Conservation (phyloP, 2,329 filamentous ascomycete genomes). For the Penicillium nordicum region DNA sequence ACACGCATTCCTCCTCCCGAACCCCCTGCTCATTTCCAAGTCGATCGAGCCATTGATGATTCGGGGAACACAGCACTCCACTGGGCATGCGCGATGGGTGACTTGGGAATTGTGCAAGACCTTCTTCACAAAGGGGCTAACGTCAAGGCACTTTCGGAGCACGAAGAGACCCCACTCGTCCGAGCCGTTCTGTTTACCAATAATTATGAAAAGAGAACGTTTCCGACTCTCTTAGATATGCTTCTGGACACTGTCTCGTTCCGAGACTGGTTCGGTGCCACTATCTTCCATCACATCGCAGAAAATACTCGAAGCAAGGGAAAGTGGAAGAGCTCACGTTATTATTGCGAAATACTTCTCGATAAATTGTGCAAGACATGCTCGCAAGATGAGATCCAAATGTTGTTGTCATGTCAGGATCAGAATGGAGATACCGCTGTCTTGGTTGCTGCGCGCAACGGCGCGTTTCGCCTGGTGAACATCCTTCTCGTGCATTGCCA, state of each 20-base stretch:
- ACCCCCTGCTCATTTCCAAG: conserved; percentile 80
- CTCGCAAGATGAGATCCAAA: conserved; percentile 71
- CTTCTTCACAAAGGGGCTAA: conserved; percentile 77
- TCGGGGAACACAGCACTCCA: conserved; percentile 91
- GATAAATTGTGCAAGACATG: conserved; percentile 79
- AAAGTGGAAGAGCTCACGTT: conserved; percentile 83
- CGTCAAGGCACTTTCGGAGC: conserved; percentile 64
- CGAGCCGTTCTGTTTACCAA: conserved; percentile 94
- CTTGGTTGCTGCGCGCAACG: conserved; percentile 79
- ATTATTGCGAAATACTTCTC: conserved; percentile 88
- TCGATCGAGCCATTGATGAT: conserved; percentile 89
- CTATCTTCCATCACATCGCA: conserved; percentile 91
- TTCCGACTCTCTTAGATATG: conserved; percentile 78
- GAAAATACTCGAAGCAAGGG: conserved; percentile 80
- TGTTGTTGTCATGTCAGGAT: conserved; percentile 78
- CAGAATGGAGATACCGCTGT: conserved; percentile 87
- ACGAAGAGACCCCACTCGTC: conserved; percentile 88
- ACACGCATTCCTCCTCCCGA: conserved; percentile 61
- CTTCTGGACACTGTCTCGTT: conserved; percentile 77
- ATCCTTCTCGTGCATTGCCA: conserved; percentile 72
- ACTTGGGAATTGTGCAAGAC: conserved; percentile 85
- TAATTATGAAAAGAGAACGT: conserved; percentile 89
- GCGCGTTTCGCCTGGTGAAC: conserved; percentile 71
- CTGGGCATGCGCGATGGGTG: conserved; percentile 97
- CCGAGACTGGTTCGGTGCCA: conserved; percentile 76